phyloP scores from a whole-genome alignment of 176 grass and related monocot species.

The Paspalum vaginatum region DNA sequence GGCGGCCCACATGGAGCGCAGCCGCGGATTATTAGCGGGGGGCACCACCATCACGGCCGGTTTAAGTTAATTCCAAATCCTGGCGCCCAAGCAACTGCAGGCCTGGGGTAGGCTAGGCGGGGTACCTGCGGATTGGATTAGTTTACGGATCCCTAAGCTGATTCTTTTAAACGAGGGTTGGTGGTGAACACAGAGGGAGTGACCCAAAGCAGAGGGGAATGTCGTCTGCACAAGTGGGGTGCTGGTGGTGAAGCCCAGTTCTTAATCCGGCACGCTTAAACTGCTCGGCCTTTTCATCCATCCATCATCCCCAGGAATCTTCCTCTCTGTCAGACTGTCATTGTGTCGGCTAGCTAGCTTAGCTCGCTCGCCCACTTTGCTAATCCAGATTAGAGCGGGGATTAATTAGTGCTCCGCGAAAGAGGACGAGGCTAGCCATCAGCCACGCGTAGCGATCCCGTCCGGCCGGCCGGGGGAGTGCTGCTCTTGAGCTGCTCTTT shows the following conservation, averaged over 20 bases:
- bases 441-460: not conserved
- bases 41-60: too few species aligned
- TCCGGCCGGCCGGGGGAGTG: too few species aligned
- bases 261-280: not conserved
- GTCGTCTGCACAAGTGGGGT: conserved; percentile 8
- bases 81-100: not conserved
- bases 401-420: not conserved
- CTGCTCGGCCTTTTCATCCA: conserved; percentile 2
- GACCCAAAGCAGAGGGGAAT: conserved; percentile 35
- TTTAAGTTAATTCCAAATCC: conserved; percentile 24
- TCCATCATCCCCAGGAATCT: conserved; percentile 51
- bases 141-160: conserved; percentile 73
- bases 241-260: not conserved
- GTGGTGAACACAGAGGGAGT: too few species aligned
- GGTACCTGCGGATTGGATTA: not conserved
- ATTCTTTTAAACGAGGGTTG: conserved; percentile 48
- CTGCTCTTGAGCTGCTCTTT: not conserved
- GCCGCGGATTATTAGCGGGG: not conserved
- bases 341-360: conserved; percentile 19
- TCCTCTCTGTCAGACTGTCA: conserved; percentile 55
- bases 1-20: conserved; percentile 14
- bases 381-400: not conserved
- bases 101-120: too few species aligned
- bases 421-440: not conserved
- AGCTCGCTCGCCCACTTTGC: not conserved